phyloP scores from a whole-genome alignment of 768 basidiomycete genomes.

The Amanita fuliginea region DNA sequence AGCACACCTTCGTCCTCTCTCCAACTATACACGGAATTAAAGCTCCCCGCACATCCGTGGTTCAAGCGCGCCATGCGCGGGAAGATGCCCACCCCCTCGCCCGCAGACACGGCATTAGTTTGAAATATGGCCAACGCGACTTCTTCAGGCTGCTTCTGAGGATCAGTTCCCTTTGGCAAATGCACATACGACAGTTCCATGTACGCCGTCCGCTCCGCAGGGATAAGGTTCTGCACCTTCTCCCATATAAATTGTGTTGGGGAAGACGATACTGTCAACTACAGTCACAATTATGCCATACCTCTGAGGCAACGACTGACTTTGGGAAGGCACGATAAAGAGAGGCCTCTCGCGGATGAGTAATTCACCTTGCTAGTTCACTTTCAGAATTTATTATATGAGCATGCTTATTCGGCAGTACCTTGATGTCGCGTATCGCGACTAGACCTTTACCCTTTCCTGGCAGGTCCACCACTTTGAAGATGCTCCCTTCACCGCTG shows the following conservation, averaged over 20 bases:
- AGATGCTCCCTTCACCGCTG: constrained; percentile 9
- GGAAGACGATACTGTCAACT: constrained; percentile 26
- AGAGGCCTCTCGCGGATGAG: constrained; percentile 45
- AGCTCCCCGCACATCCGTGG: constrained; percentile 57
- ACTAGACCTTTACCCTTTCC: constrained; percentile 47
- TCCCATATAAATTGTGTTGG: constrained; percentile 32
- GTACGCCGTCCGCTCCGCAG: constrained; percentile 28
- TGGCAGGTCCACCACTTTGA: constrained; percentile 34
- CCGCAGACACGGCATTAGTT: constrained; percentile 54
- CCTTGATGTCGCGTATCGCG: constrained; percentile 40
- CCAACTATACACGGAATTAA: constrained; percentile 59
- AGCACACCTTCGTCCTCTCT: constrained; percentile 34
- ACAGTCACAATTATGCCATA: neutral
- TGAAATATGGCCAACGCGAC: constrained; percentile 56
- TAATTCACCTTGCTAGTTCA: constrained; percentile 44
- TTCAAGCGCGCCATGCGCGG: constrained; percentile 59
- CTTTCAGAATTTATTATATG: neutral
- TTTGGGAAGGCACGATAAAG: constrained; percentile 36
- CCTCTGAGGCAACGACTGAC: constrained; percentile 21
- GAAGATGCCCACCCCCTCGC: constrained; percentile 46
- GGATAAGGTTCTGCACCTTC: constrained; percentile 21
- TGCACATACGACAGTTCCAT: constrained; percentile 47
- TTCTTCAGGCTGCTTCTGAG: constrained; percentile 25
- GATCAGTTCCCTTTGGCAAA: constrained; percentile 30
- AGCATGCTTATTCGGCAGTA: constrained; percentile 9